A percentile compares a stretch with the other conserved stretches of the same genome.
These are phyloP conservation scores for Pulveroboletus frians DNA, from an alignment of 768 basidiomycete genomes.

Conservation along the genomic window DNA sequence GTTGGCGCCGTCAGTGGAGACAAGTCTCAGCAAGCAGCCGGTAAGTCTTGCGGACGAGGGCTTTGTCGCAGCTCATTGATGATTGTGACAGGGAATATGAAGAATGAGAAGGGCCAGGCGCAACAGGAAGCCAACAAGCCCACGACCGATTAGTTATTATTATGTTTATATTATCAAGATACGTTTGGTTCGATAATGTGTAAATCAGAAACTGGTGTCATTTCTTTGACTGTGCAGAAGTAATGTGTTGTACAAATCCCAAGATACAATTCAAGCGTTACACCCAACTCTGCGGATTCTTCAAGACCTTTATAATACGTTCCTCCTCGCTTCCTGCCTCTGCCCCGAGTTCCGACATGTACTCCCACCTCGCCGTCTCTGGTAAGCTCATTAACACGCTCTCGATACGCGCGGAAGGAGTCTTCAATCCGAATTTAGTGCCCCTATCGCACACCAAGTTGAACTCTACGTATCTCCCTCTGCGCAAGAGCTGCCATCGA, in stretches of 20 bases:
- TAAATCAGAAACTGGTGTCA: not conserved
- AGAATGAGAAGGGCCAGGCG: constrained; percentile 49
- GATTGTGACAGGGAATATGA: constrained; percentile 40
- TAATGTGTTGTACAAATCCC: too few species aligned
- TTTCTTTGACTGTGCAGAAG: too few species aligned
- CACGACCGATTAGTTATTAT: not conserved
- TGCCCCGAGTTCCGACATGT: constrained; percentile 69
- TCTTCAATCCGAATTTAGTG: constrained; percentile 81
- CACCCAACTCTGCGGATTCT: constrained; percentile 62
- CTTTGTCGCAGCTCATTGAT: not conserved
- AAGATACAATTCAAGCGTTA: not conserved
- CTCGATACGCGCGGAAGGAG: constrained; percentile 83
- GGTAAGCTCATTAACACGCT: constrained; percentile 89
- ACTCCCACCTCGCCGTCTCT: constrained; percentile 86
- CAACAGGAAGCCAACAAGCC: constrained; percentile 52
- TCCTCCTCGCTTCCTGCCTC: constrained; percentile 63
- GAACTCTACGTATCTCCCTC: constrained; percentile 95
- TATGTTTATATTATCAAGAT: not conserved
- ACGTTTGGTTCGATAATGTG: not conserved
- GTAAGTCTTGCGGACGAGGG: constrained; percentile 24
- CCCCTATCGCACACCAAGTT: constrained; percentile 84
- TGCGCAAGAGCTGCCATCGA: constrained; percentile 88
- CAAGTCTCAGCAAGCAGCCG: constrained; percentile 43
- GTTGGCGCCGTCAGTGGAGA: constrained; percentile 56
- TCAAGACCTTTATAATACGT: constrained; percentile 55